These are phyloP conservation scores for Naganishia liquefaciens DNA, from an alignment of 1,284 basidiomycete genomes.

Conservation along the genomic window DNA sequence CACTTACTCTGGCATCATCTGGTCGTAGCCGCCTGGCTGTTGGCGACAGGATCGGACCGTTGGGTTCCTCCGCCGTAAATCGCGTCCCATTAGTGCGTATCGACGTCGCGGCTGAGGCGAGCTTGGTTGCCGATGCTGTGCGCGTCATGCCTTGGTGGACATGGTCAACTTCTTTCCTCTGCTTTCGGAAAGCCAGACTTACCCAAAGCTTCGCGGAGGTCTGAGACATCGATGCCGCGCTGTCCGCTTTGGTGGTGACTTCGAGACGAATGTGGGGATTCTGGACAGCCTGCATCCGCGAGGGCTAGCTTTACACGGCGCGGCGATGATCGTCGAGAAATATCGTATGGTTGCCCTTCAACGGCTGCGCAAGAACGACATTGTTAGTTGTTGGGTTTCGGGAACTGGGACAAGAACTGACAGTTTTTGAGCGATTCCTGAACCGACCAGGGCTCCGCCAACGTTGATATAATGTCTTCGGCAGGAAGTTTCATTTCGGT, in stretches of 20 bases:
- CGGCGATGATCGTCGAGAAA: conserved; percentile 15
- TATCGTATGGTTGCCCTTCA: conserved; percentile 19
- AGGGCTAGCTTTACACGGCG: conserved; percentile 14
- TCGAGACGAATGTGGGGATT: conserved; percentile 64
- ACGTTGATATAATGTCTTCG: conserved; percentile 59
- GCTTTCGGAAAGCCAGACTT: conserved; percentile 26
- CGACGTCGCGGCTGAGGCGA: conserved; percentile 17
- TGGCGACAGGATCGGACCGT: conserved; percentile 8
- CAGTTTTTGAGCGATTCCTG: conserved; percentile 73
- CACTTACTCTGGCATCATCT: conserved; percentile 31
- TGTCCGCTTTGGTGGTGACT: conserved; percentile 68
- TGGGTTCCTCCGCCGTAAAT: conserved; percentile 32
- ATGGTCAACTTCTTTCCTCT: conserved; percentile 2
- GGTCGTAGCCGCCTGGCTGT: conserved; percentile 16
- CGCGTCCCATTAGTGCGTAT: conserved; percentile 34
- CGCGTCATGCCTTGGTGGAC: conserved; percentile 7
- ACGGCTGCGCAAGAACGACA: background rate
- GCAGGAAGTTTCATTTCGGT: conserved; percentile 66
- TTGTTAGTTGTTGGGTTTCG: conserved; percentile 4
- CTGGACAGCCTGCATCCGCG: conserved; percentile 28
- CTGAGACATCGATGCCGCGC: conserved; percentile 76
- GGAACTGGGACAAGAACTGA: conserved; percentile 53
- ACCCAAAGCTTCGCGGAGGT: conserved; percentile 77
- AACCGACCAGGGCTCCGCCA: conserved; percentile 69
- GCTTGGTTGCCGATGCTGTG: conserved; percentile 11